Percentiles rank a stretch among this genome's conserved stretches.
Evolutionary conservation across 2,329 filamentous ascomycete species (phyloP).

Genomic region (Ramichloridium luteum): DNA sequence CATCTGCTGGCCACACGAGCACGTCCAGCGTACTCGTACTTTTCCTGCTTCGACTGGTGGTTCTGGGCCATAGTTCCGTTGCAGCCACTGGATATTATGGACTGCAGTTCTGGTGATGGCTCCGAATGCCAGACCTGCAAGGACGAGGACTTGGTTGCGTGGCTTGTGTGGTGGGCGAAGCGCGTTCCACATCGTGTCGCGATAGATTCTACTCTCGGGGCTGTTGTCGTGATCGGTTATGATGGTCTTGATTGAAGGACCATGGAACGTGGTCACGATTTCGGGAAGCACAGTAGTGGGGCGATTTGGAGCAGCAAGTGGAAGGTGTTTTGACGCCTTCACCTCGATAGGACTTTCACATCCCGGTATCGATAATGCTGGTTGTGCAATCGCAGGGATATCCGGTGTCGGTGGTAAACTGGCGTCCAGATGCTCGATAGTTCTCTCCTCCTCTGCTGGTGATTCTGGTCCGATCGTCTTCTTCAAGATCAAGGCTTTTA

Average conservation of each 20-base stretch:
- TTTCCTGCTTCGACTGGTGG: conserved; percentile 7
- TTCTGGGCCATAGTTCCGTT: conserved; percentile 9
- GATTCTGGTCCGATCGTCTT: not conserved
- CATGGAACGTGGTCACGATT: no score
- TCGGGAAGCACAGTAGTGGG: no score
- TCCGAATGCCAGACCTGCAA: not conserved
- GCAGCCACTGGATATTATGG: conserved; percentile 7
- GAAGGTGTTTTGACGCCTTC: no score
- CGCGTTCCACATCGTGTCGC: conserved; percentile 5
- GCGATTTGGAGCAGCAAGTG: no score
- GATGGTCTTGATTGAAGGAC: no score
- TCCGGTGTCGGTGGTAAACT: no score
- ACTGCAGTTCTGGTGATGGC: conserved; percentile 2
- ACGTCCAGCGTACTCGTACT: conserved; percentile 12
- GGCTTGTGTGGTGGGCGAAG: conserved; percentile 5
- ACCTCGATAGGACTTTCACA: no score
- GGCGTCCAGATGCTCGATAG: no score
- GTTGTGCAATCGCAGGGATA: no score
- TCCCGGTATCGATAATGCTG: no score
- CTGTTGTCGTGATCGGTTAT: no score
- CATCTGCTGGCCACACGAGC: conserved; percentile 14
- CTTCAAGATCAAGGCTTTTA: conserved; percentile 3
- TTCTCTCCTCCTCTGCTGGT: not conserved
- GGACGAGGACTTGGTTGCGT: not conserved
- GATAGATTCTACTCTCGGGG: no score